phyloP scores from a whole-genome alignment of 768 basidiomycete species.

The Astraeus odoratus region DNA sequence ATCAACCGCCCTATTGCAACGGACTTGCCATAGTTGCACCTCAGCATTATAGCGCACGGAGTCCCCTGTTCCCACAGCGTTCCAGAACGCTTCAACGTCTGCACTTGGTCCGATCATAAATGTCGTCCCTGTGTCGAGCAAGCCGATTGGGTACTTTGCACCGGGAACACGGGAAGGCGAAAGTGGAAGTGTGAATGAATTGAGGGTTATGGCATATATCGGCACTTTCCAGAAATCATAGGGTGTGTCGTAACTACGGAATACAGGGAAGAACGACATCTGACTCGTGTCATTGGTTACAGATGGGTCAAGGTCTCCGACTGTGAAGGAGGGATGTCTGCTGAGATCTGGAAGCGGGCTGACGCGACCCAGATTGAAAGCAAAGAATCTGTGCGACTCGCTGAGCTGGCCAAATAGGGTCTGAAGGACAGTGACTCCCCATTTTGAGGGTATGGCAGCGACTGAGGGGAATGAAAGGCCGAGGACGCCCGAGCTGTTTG shows the following conservation, averaged over 20 bases:
- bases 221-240: constrained; percentile 59
- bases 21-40: constrained; percentile 40
- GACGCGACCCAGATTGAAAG: constrained; percentile 40
- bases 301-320: constrained; percentile 41
- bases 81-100: constrained; percentile 50
- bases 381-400: constrained; percentile 40
- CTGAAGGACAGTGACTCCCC: constrained; percentile 40
- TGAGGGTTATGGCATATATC: constrained; percentile 37
- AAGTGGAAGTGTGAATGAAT: constrained; percentile 33
- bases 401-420: constrained; percentile 40
- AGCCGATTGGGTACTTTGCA: constrained; percentile 39
- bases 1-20: constrained; percentile 41
- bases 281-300: constrained; percentile 24
- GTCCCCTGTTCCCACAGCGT: constrained; percentile 35
- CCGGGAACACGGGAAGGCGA: constrained; percentile 39
- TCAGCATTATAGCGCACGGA: constrained; percentile 30
- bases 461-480: constrained; percentile 46
- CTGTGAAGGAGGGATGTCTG: constrained; percentile 40
- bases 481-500: constrained; percentile 48
- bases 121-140: constrained; percentile 60
- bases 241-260: constrained; percentile 23
- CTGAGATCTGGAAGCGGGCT: constrained; percentile 13
- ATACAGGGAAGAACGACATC: constrained; percentile 35
- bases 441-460: constrained; percentile 38
- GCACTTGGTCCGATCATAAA: constrained; percentile 45